Percentiles rank a stretch among this genome's conserved stretches.
phyloP scores from a whole-genome alignment of 2,329 filamentous ascomycete species.

The Penicillium expansum region DNA sequence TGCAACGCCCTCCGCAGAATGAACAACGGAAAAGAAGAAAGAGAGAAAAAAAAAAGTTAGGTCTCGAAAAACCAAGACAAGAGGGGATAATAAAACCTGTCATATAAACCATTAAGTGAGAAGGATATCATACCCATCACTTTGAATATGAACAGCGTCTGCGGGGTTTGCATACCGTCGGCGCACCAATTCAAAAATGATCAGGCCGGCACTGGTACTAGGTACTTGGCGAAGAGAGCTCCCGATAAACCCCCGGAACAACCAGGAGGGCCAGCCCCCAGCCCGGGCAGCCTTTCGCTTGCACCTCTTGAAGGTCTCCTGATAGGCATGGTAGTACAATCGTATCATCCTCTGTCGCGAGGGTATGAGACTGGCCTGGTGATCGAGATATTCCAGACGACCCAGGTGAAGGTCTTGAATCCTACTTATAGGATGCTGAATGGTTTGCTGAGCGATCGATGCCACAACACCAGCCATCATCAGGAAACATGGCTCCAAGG shows the following conservation, averaged over 20 bases:
- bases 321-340: conserved; percentile 60
- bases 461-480: conserved; percentile 59
- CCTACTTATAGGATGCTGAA: conserved; percentile 59
- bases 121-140: conserved; percentile 62
- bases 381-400: conserved; percentile 59
- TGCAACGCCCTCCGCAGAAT: background rate
- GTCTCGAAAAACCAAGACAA: background rate
- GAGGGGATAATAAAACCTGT: background rate
- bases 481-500: conserved; percentile 61
- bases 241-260: conserved; percentile 57
- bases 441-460: conserved; percentile 56
- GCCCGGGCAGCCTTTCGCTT: conserved; percentile 49
- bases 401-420: conserved; percentile 61
- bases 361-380: conserved; percentile 47
- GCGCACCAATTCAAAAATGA: conserved; percentile 63
- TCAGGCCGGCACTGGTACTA: conserved; percentile 62
- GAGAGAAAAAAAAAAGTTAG: background rate
- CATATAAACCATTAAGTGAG: conserved; percentile 39
- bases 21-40: background rate
- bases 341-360: conserved; percentile 46
- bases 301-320: conserved; percentile 58
- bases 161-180: conserved; percentile 57
- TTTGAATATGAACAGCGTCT: conserved; percentile 55
- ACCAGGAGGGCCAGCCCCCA: conserved; percentile 56
- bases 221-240: conserved; percentile 60